These are phyloP conservation scores for Triadica sebifera DNA, from an alignment of 345 rosid species.

Conservation along the genomic window DNA sequence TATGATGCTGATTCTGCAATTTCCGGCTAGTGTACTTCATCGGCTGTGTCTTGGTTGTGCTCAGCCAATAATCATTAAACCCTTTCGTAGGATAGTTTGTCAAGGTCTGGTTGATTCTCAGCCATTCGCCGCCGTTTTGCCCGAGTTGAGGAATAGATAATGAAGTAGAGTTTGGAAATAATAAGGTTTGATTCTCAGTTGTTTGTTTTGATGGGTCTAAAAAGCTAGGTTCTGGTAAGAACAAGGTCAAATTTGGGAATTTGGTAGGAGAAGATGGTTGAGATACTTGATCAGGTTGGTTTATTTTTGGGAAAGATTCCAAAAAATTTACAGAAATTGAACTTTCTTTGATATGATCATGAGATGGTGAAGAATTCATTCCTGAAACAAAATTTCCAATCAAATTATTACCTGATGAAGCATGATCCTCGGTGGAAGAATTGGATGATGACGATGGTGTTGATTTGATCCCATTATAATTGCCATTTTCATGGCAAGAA, in stretches of 20 bases:
- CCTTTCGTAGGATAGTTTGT: constrained; percentile 37
- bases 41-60: constrained; percentile 62
- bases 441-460: constrained; percentile 21
- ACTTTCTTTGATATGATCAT: constrained; percentile 23
- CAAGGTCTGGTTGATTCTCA: constrained; percentile 40
- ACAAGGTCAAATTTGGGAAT: constrained; percentile 56
- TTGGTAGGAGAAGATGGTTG: constrained; percentile 39
- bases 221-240: constrained; percentile 45
- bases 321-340: constrained; percentile 41
- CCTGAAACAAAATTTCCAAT: constrained; percentile 25
- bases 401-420: constrained; percentile 21
- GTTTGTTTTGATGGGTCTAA: constrained; percentile 12
- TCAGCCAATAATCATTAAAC: constrained; percentile 49
- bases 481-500: constrained; percentile 23
- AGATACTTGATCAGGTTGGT: constrained; percentile 21
- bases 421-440: constrained; percentile 31
- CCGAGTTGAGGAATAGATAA: constrained; percentile 20
- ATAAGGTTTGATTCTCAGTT: not conserved
- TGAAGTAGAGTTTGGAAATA: constrained; percentile 25
- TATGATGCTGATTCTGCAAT: constrained; percentile 33
- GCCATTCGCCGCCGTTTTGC: constrained; percentile 30
- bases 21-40: constrained; percentile 55
- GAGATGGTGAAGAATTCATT: constrained; percentile 14
- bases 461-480: constrained; percentile 16
- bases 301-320: constrained; percentile 38